Evolutionary conservation across 2,329 filamentous ascomycete species (phyloP), one percentile per base, ranked within the genome.

Genomic region (Stemphylium beticola): DNA sequence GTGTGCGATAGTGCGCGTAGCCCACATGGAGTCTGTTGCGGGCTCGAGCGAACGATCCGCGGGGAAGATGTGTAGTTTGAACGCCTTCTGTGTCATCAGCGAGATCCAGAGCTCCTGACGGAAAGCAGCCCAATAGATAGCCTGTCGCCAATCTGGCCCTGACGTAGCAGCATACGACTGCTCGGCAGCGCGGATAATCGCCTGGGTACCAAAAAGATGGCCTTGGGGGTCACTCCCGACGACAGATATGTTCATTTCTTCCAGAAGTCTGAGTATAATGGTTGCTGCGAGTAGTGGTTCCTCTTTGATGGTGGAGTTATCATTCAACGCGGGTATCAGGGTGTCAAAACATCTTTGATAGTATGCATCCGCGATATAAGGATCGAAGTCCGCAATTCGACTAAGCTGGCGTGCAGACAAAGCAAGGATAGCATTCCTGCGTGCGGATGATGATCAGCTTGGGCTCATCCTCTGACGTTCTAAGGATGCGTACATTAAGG

Each of bases 331-430:
- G 2, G 77, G 76, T 3, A 78, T 78, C 15, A 78, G 49, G 2
- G 73, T 76, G 22, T 75, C 65, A 24, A 78, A 73, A 48, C 76
- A 78, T 4, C 68, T 67, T 52, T 77, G 73, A 40, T 77, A 77
- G 50, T 78, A 77, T 4, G 74, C 73, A 56, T 78, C 76, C 6
- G 76, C 76, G 10, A 77, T 72, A 42, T 73, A 76, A 5, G 76
- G 67, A 49, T 78, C 75, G 44, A 77, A 77, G 12, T 67, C 60
- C 1, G 68, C 67, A 9, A 73, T 78, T 6, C 74, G 72, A 53
- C 76, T 78, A 12, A 78, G 62, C 51, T 78, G 76, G 24, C 76
- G 75, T 15, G 77, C 76, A 18, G 76, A 78, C 26, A 78, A 56
- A 17, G 77, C 76, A 44, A 79, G 62, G 22, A 78, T 74, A 20